Conservation (phyloP, 345 rosid genomes). For the Syzygium grande region DNA sequence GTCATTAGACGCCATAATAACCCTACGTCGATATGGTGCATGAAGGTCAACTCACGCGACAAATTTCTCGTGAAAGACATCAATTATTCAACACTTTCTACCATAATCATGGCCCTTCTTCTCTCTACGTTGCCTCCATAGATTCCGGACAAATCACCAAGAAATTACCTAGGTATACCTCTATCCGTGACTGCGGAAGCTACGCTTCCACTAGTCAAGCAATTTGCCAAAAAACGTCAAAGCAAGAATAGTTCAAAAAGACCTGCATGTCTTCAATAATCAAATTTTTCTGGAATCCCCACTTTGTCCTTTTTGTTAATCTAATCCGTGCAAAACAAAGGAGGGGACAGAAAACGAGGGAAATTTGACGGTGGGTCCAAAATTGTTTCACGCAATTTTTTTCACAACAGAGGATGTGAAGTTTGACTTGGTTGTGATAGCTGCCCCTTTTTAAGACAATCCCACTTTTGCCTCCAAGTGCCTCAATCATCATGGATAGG, state of each 20-base stretch:
- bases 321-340: background rate
- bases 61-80: background rate
- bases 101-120: background rate
- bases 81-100: background rate
- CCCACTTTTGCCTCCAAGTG: background rate
- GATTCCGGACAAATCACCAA: background rate
- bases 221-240: background rate
- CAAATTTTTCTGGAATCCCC: background rate
- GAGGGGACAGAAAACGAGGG: no score
- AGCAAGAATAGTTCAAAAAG: background rate
- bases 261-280: background rate
- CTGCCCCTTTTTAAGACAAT: background rate
- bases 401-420: background rate
- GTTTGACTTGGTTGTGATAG: background rate
- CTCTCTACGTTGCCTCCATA: background rate
- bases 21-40: background rate
- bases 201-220: background rate
- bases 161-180: background rate
- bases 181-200: background rate
- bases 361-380: background rate
- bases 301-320: background rate
- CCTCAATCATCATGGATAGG: background rate
- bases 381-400: background rate
- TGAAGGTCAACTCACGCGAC: background rate
- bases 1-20: background rate